These are phyloP conservation scores for Exserohilum turcica DNA, from an alignment of 2,329 filamentous ascomycete species.

Conservation along the genomic window DNA sequence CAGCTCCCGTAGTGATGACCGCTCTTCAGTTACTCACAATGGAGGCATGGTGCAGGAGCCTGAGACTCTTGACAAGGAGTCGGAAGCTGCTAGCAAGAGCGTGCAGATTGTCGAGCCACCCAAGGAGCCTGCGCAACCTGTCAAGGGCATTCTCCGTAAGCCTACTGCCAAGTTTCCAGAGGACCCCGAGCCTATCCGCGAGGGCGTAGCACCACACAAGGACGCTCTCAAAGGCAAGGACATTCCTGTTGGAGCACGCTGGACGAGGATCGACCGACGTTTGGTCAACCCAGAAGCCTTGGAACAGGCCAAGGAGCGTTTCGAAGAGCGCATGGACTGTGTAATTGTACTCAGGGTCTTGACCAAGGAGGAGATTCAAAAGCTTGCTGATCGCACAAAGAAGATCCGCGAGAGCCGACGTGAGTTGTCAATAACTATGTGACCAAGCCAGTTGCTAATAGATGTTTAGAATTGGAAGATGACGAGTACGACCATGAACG, in stretches of 20 bases:
- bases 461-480: constrained; percentile 23
- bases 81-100: constrained; percentile 34
- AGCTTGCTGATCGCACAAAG: constrained; percentile 79
- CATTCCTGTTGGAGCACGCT: constrained; percentile 75
- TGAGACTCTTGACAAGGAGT: constrained; percentile 31
- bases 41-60: constrained; percentile 43
- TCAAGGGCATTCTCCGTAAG: constrained; percentile 81
- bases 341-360: constrained; percentile 91
- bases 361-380: constrained; percentile 86
- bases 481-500: constrained; percentile 44
- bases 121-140: constrained; percentile 67
- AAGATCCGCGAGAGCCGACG: constrained; percentile 67
- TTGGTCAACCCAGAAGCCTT: constrained; percentile 89
- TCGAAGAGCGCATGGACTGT: constrained; percentile 88
- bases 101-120: constrained; percentile 72
- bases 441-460: constrained; percentile 16
- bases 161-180: constrained; percentile 86
- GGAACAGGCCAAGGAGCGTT: constrained; percentile 84
- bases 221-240: constrained; percentile 75
- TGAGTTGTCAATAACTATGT: constrained; percentile 6
- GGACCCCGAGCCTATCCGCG: constrained; percentile 78
- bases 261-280: constrained; percentile 90
- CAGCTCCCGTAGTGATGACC: constrained; percentile 37
- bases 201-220: constrained; percentile 93
- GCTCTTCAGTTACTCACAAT: constrained; percentile 35